Evolutionary conservation across 345 rosid genomes (phyloP).

Genomic region (Salix dunnii): DNA sequence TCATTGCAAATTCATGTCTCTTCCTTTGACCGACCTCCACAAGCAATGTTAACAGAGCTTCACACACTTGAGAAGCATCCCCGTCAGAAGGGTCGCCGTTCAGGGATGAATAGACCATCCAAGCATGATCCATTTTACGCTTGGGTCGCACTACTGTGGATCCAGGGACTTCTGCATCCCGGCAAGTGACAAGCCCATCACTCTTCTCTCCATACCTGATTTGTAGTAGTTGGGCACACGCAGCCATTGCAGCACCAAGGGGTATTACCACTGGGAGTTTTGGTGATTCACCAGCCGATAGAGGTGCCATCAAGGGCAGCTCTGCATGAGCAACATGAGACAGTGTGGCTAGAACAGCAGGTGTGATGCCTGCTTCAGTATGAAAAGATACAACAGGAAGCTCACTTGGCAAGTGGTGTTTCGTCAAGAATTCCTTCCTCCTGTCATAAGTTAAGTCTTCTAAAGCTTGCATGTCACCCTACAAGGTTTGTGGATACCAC

Average conservation of each 20-base stretch:
- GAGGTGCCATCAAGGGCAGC: constrained; percentile 44
- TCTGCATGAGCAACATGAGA: constrained; percentile 94
- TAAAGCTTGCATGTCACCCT: constrained; percentile 93
- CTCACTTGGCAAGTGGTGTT: constrained; percentile 67
- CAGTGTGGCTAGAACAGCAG: constrained; percentile 72
- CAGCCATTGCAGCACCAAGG: constrained; percentile 95
- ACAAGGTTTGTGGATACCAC: neutral
- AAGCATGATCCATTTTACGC: constrained; percentile 84
- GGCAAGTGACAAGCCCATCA: constrained; percentile 79
- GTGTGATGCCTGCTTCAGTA: constrained; percentile 80
- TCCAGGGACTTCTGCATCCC: constrained; percentile 96
- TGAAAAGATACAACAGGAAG: constrained; percentile 84
- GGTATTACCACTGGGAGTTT: constrained; percentile 85
- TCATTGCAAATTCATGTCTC: constrained; percentile 18
- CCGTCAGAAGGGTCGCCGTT: constrained; percentile 63
- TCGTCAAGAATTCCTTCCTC: constrained; percentile 75
- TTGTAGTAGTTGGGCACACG: constrained; percentile 86
- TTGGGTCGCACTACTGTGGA: constrained; percentile 76
- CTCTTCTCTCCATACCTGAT: constrained; percentile 83
- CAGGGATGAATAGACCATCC: constrained; percentile 95
- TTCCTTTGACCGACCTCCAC: constrained; percentile 58
- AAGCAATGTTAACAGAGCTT: constrained; percentile 79
- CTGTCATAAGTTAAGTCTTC: constrained; percentile 90
- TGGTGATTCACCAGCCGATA: constrained; percentile 47
- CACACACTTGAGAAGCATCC: constrained; percentile 85